Base-by-base conservation (phyloP, 2,329 filamentous ascomycete species). In the Apiospora rasikravindrae region DNA sequence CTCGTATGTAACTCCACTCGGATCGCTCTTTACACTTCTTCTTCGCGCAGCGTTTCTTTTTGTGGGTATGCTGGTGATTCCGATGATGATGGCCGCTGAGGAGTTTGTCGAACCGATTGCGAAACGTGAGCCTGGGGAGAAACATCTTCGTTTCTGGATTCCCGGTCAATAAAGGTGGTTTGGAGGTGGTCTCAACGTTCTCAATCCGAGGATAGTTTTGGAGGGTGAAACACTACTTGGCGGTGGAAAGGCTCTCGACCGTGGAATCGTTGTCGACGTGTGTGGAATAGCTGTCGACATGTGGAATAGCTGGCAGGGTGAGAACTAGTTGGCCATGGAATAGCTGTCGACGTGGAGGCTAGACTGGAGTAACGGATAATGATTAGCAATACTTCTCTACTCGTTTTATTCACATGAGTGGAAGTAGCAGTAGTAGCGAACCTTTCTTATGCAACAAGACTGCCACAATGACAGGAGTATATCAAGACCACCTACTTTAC, bases 11-110 rank as follows among this genome's bases (percentile, higher is more conserved):
- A 24, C 33, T 24, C 57, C 57, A 64, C 33, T 64, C 57, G 10
- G 57, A 37, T 40, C 57, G 57, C 29, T 64, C 14, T 16, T 64
- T 64, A 10, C 57, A 64, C 11, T 64, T 64, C 57, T 64, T 64
- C 33, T 64, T 64, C 10, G 57, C 57, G 19, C 57, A 64, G 0
- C 57, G 57, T 14, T 37, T 40, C 33, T 10, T n/a, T n/a, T n/a
- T 64, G 16, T 37, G 26, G 4, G 29, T 40, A 11, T 40, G 57
- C 16, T 49, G 45, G 45, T n/a, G 45, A 7, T 64, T 22, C 3
- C 33, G 19, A 64, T 64, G 53, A 33, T 19, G 10, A 64, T 64
- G 53, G 33, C 33, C 22, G 33, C 40, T 64, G 57, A 64, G 57
- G 22, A 40, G 22, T 64, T 64, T 40, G 33, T 64, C 57, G 33